Evolutionary conservation across 1,139 yeast species (phyloP).

Genomic region (Hyphopichia khmerensis): DNA sequence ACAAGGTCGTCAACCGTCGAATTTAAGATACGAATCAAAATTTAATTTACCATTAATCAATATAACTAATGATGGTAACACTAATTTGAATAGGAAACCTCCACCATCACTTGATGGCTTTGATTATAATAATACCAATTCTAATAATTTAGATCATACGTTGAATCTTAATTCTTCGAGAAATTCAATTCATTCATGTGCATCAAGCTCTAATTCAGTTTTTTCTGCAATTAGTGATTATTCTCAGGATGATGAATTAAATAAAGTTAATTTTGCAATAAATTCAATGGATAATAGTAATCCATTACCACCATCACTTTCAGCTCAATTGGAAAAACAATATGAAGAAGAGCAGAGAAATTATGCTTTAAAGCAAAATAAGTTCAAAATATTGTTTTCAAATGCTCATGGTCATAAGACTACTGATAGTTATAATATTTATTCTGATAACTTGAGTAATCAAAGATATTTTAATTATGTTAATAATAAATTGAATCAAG

Average conservation of each 20-base stretch:
- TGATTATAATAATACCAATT: neutral
- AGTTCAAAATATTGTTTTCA: slow-evolving; percentile 1
- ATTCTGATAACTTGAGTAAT: slow-evolving; percentile 1
- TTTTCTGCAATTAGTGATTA: slow-evolving; percentile 10
- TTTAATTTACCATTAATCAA: slow-evolving; percentile 1
- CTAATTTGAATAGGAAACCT: neutral
- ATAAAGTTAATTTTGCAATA: neutral
- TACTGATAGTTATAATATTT: neutral
- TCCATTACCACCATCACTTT: slow-evolving; percentile 1
- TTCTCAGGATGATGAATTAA: slow-evolving; percentile 8
- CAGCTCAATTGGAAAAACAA: neutral
- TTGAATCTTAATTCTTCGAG: neutral
- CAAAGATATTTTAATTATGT: slow-evolving; percentile 3
- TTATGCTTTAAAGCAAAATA: neutral
- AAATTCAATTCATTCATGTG: slow-evolving; percentile 4
- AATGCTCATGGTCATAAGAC: slow-evolving; percentile 2
- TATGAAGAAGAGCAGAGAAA: slow-evolving; percentile 1
- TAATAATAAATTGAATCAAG: slow-evolving; percentile 2
- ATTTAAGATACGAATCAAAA: neutral
- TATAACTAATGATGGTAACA: neutral
- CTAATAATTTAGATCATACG: neutral
- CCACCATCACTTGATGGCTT: neutral
- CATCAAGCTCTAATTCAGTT: slow-evolving; percentile 9
- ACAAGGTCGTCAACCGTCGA: neutral
- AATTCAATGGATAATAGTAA: neutral